Evolutionary conservation across 495 filamentous ascomycete species (phyloP).

Genomic region (Apiosordaria backusii): DNA sequence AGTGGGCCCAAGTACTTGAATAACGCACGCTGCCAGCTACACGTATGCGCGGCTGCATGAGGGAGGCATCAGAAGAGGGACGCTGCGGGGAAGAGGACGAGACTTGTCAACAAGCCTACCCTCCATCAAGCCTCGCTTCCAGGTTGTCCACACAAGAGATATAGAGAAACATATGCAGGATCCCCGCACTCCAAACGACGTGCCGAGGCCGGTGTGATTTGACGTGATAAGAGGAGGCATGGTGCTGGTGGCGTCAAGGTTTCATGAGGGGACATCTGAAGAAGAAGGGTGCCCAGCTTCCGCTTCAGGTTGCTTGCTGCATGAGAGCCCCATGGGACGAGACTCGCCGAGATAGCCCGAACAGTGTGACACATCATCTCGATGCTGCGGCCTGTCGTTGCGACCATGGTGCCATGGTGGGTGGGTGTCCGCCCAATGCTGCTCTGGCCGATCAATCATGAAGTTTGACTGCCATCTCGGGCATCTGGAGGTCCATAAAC

Average conservation of each 20-base stretch:
- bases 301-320: constrained; percentile 1
- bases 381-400: not conserved
- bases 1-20: constrained; percentile 19
- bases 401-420: not conserved
- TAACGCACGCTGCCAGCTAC: constrained; percentile 14
- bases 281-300: not conserved
- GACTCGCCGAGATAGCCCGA: not conserved
- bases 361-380: constrained; percentile 15
- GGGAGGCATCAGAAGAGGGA: constrained; percentile 1
- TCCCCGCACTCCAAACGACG: not conserved
- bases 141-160: not conserved
- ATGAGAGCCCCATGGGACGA: constrained; percentile 12
- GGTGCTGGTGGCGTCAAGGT: not conserved
- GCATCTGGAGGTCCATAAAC: not conserved
- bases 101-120: not conserved
- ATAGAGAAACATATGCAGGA: not conserved
- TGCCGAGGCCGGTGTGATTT: not conserved
- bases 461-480: not conserved
- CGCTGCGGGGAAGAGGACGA: constrained; percentile 8
- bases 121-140: constrained; percentile 2
- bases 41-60: constrained; percentile 12
- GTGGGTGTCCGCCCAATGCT: not conserved
- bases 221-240: not conserved
- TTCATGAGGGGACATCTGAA: too few relatives aligned
- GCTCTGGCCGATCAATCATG: not conserved